phyloP scores from a whole-genome alignment of 345 rosid species.

The Corymbia maculata region DNA sequence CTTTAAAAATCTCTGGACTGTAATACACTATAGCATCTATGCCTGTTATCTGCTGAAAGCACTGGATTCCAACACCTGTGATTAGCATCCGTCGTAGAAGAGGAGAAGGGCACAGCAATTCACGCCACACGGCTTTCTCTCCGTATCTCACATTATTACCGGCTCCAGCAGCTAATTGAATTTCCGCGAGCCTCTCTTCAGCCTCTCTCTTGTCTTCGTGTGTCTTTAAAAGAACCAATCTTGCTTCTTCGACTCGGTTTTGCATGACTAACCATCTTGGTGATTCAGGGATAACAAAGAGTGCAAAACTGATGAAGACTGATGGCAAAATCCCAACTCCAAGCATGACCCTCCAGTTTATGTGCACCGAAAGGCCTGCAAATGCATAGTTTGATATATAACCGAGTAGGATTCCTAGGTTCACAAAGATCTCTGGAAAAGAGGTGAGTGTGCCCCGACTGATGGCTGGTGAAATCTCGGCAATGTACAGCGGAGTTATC shows the following conservation, averaged over 20 bases:
- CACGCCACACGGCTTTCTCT: conserved; percentile 71
- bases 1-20: conserved; percentile 62
- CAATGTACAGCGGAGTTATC: neutral
- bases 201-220: conserved; percentile 55
- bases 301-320: conserved; percentile 53
- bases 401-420: conserved; percentile 74
- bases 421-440: conserved; percentile 79
- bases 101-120: conserved; percentile 64
- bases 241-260: conserved; percentile 64
- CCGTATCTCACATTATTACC: conserved; percentile 8
- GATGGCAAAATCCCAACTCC: conserved; percentile 84
- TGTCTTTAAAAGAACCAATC: conserved; percentile 54
- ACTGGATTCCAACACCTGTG: conserved; percentile 79
- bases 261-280: conserved; percentile 90
- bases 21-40: conserved; percentile 72
- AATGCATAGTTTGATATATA: conserved; percentile 86
- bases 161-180: conserved; percentile 51
- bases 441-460: conserved; percentile 72
- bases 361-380: conserved; percentile 54
- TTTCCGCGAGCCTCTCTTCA: conserved; percentile 69
- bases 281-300: conserved; percentile 82
- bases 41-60: conserved; percentile 79
- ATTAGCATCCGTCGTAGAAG: conserved; percentile 52
- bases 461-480: conserved; percentile 21
- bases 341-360: conserved; percentile 85